Percentiles rank a stretch among this genome's conserved stretches.
Conservation (phyloP, 2,329 filamentous ascomycete genomes). For the Pyrenophora tritici-repentis region DNA sequence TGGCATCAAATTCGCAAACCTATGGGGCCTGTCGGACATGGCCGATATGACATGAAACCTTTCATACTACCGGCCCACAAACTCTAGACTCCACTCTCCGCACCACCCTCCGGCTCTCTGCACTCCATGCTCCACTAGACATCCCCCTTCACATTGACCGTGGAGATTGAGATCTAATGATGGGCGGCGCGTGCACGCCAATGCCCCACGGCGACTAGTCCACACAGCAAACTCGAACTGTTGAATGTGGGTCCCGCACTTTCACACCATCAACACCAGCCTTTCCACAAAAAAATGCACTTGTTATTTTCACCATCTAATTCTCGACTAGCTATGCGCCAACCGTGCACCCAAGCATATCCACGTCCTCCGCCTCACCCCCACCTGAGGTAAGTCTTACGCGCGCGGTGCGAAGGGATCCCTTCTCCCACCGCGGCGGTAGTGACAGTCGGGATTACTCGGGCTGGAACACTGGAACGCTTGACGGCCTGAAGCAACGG, state of each 20-base stretch:
- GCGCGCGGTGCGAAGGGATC: too few relatives aligned
- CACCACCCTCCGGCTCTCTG: constrained; percentile 1
- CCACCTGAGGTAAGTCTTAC: too few relatives aligned
- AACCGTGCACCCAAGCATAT: too few relatives aligned
- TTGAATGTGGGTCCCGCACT: constrained; percentile 24
- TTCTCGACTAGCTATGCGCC: too few relatives aligned
- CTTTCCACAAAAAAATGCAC: constrained; percentile 3
- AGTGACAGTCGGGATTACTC: too few relatives aligned
- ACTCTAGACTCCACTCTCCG: constrained; percentile 13
- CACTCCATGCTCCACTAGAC: constrained; percentile 13
- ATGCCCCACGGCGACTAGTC: constrained; percentile 3
- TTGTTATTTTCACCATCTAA: neutral
- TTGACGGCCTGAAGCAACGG: too few relatives aligned
- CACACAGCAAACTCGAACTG: constrained; percentile 18
- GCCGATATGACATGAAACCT: constrained; percentile 9
- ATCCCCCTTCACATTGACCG: neutral
- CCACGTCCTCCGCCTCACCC: too few relatives aligned
- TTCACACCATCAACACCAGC: neutral
- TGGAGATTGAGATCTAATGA: neutral
- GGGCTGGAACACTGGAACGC: too few relatives aligned
- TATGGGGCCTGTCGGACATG: constrained; percentile 1
- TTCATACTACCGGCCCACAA: neutral
- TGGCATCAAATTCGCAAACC: neutral
- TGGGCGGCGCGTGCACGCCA: neutral
- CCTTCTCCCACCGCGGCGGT: too few relatives aligned